Percentiles rank a stretch among this genome's conserved stretches.
These are phyloP conservation scores for Camelina laxa DNA, from an alignment of 345 rosid species.

Conservation along the genomic window DNA sequence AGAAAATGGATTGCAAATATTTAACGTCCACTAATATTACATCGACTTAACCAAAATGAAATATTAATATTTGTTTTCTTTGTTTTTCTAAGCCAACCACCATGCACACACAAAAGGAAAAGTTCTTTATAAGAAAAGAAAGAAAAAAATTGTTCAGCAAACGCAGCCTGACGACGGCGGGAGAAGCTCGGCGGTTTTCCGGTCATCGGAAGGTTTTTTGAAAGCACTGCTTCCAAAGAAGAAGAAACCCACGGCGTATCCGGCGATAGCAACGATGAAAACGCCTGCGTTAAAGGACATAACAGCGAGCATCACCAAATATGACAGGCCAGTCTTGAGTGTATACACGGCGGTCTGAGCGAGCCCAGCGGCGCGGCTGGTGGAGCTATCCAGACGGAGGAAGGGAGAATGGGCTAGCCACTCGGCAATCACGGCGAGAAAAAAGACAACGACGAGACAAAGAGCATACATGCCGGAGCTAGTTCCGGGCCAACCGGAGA, in stretches of 20 bases:
- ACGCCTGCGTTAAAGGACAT: slow-evolving; percentile 92
- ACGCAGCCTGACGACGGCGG: slow-evolving; percentile 41
- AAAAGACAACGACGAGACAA: slow-evolving; percentile 55
- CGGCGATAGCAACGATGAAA: slow-evolving; percentile 68
- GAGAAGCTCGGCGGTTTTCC: slow-evolving; percentile 51
- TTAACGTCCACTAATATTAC: background rate
- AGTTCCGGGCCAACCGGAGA: slow-evolving; percentile 73
- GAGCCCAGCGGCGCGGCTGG: slow-evolving; percentile 50
- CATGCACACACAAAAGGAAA: background rate
- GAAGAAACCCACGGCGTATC: slow-evolving; percentile 69
- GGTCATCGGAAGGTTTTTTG: slow-evolving; percentile 29
- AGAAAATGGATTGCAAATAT: slow-evolving; percentile 1
- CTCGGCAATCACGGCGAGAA: slow-evolving; percentile 55
- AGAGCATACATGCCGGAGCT: slow-evolving; percentile 59
- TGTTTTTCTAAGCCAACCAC: too few relatives aligned
- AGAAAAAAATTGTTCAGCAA: slow-evolving; percentile 27
- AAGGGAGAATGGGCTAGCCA: slow-evolving; percentile 55
- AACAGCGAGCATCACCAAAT: slow-evolving; percentile 76
- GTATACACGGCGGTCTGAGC: slow-evolving; percentile 57
- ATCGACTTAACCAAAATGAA: slow-evolving; percentile 4
- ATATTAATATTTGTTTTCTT: background rate
- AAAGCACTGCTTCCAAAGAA: slow-evolving; percentile 63
- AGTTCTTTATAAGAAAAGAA: background rate
- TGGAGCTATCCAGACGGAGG: slow-evolving; percentile 40
- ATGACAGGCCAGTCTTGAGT: slow-evolving; percentile 59